Base-by-base conservation (phyloP, 1,139 yeast species). In the Candida gigantensis region DNA sequence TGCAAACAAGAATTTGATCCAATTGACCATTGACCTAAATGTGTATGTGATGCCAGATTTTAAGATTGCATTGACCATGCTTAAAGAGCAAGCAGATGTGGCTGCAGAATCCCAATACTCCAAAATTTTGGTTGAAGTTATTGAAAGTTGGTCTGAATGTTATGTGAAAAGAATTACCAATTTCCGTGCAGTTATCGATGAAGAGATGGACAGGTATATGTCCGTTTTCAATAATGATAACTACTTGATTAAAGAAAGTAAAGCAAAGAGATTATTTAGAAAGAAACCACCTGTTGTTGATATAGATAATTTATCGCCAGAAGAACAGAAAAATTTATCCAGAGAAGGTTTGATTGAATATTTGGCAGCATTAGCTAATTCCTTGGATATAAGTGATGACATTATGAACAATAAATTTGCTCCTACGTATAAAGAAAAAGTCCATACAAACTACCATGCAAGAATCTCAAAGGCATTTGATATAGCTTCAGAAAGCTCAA, bases 51-150 rank as follows among this genome's bases (percentile, higher is more conserved):
- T 71, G 38, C 76, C 76, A 4, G 75, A 70, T 44, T 70, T 70
- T 52, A 69, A 65, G 43, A 68, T 68, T 2, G 66, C 75, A 0
- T 81, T 87, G 56, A 79, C 85, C 35, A 85, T 89, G 81, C 78
- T 89, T 43, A 83, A 84, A 23, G 96, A 88, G 55, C 96, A 89
- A 57, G 84, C 89, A n/a, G 95, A 86, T 48, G 94, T 86, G 8
- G 95, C 96, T 0, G 88, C 92, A 0, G 92, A 84, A 27, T 81
- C 95, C 2, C 88, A 89, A 2, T 90, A 86, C 56, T 88, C 92
- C 8, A 77, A 83, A 45, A 85, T 89, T 21, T 68, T 88, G 31
- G 81, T 83, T 7, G 94, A 94, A n/a, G 95, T 88, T 10, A 78
- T 89, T 21, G 82, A 77, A 39, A 81, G 84, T 43, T 86, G 92